These are phyloP conservation scores for Colletotrichum agaves DNA, from an alignment of 2,329 filamentous ascomycete species.

Conservation along the genomic window DNA sequence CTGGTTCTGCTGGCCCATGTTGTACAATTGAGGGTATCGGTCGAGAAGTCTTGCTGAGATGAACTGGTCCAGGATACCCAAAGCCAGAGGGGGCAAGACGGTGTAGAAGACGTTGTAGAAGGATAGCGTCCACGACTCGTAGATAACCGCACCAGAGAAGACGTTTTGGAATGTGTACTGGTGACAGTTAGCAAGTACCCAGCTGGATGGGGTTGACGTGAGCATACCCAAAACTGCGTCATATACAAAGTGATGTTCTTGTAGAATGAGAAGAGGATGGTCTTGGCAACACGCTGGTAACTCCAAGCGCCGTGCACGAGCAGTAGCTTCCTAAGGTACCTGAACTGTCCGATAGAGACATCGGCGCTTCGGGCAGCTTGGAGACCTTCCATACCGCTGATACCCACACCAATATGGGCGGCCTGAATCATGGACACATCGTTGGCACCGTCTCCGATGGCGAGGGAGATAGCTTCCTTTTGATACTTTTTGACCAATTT, in stretches of 20 bases:
- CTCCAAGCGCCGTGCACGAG: constrained; percentile 97
- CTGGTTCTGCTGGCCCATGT: constrained; percentile 88
- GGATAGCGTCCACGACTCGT: constrained; percentile 98
- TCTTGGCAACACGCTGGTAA: constrained; percentile 96
- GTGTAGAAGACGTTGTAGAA: constrained; percentile 99
- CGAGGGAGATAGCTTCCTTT: constrained; percentile 89
- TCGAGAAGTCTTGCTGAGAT: constrained; percentile 94
- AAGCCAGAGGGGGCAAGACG: constrained; percentile 88
- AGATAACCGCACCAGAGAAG: constrained; percentile 97
- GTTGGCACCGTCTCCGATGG: constrained; percentile 97
- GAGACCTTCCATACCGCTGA: constrained; percentile 95
- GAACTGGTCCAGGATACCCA: constrained; percentile 98
- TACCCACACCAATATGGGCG: constrained; percentile 96
- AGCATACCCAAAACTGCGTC: constrained; percentile 96
- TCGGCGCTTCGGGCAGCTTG: constrained; percentile 96
- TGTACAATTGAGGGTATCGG: constrained; percentile 95
- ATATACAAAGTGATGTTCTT: constrained; percentile 99
- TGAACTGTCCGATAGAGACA: constrained; percentile 95
- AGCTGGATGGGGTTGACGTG: not conserved
- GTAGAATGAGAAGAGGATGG: constrained; percentile 98
- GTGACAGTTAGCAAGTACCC: constrained; percentile 41
- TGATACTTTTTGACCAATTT: constrained; percentile 96
- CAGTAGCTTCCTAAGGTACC: constrained; percentile 91
- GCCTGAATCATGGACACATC: constrained; percentile 99
- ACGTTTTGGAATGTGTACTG: constrained; percentile 98